A percentile compares a stretch with the other conserved stretches of the same genome.
These are phyloP conservation scores for Magnusiomyces starmeri DNA, from an alignment of 1,139 yeast genomes.

Conservation along the genomic window DNA sequence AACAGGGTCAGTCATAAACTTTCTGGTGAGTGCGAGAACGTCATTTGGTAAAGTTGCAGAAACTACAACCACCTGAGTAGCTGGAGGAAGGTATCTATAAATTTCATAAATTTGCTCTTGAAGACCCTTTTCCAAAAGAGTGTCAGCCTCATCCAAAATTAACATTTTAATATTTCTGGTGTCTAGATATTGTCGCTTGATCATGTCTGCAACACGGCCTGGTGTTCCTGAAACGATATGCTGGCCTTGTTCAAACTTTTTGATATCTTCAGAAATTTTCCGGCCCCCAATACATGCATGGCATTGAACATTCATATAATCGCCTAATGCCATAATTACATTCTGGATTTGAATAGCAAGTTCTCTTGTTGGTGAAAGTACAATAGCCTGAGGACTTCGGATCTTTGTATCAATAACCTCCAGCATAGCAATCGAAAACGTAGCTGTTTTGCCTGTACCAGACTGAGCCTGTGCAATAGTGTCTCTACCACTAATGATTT, in stretches of 20 bases:
- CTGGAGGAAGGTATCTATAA: slow-evolving; percentile 87
- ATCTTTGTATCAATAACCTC: slow-evolving; percentile 67
- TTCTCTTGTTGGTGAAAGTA: slow-evolving; percentile 98
- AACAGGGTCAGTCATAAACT: slow-evolving; percentile 96
- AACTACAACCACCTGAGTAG: slow-evolving; percentile 92
- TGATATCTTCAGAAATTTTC: slow-evolving; percentile 82
- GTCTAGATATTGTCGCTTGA: slow-evolving; percentile 84
- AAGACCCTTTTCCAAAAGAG: slow-evolving; percentile 95
- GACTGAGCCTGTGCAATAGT: slow-evolving; percentile 99
- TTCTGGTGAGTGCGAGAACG: slow-evolving; percentile 92
- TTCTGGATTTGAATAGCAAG: slow-evolving; percentile 96
- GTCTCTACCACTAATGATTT: slow-evolving; percentile 94
- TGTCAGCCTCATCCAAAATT: slow-evolving; percentile 99
- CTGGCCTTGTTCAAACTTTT: slow-evolving; percentile 86
- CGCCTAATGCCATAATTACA: slow-evolving; percentile 89
- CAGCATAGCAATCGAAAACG: slow-evolving; percentile 93
- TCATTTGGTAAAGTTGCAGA: slow-evolving; percentile 98
- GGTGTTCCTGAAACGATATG: slow-evolving; percentile 99
- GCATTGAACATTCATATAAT: slow-evolving; percentile 87
- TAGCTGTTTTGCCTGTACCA: slow-evolving; percentile 99
- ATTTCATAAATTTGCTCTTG: slow-evolving; percentile 96
- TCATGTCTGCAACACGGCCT: slow-evolving; percentile 98
- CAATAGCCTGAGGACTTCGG: slow-evolving; percentile 61
- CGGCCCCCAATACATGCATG: slow-evolving; percentile 99
- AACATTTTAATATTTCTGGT: slow-evolving; percentile 92